phyloP scores from a whole-genome alignment of 2,329 filamentous ascomycete genomes.

The Botrytis pseudocinerea region DNA sequence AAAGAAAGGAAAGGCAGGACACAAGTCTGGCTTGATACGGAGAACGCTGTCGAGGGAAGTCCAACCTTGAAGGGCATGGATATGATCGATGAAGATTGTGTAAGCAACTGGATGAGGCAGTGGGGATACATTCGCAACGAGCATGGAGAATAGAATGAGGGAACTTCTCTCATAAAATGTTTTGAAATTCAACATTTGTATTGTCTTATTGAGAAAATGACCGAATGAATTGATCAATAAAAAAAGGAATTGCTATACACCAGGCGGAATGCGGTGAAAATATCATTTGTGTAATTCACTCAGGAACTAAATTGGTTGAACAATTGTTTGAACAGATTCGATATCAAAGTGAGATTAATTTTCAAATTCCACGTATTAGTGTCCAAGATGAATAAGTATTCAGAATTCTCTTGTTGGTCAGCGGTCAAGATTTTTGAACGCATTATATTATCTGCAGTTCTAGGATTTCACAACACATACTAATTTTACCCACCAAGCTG shows the following conservation, averaged over 20 bases:
- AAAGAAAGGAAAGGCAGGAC: not conserved
- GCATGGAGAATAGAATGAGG: not conserved
- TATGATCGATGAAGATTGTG: not conserved
- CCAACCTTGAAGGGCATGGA: not conserved
- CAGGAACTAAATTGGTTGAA: not conserved
- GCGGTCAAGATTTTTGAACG: not conserved
- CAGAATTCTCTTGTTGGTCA: not conserved
- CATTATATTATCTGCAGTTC: not conserved
- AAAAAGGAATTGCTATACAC: no score
- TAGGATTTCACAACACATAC: not conserved
- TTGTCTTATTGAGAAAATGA: no score
- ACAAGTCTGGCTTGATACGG: conserved; percentile 1
- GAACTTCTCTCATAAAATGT: no score
- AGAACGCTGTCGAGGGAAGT: not conserved
- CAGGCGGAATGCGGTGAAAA: not conserved
- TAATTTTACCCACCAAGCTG: not conserved
- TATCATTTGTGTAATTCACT: not conserved
- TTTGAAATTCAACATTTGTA: not conserved
- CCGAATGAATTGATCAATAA: no score
- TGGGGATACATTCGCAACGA: not conserved
- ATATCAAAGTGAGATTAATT: not conserved
- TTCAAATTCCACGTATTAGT: not conserved
- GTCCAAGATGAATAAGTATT: not conserved
- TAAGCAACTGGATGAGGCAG: not conserved
- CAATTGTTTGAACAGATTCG: not conserved